Evolutionary conservation across 2,329 filamentous ascomycete species (phyloP).

Genomic region (Arthrocladium fulminans): DNA sequence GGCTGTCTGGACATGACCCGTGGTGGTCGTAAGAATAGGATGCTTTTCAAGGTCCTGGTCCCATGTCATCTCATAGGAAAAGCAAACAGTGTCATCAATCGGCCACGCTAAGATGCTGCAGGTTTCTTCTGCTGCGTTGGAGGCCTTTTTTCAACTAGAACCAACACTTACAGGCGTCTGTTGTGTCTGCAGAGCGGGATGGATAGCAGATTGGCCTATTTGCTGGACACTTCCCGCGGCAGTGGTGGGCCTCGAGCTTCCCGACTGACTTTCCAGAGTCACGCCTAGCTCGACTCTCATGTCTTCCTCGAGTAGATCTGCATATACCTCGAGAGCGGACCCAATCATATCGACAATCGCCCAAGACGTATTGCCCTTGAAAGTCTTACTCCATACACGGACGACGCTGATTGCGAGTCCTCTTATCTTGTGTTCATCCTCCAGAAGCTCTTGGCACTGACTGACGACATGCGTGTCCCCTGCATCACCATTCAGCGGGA

Average conservation of each 20-base stretch:
- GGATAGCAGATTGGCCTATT: not conserved
- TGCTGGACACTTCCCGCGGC: not conserved
- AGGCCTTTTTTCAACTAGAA: not conserved
- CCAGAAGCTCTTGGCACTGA: constrained; percentile 32
- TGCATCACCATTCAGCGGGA: constrained; percentile 22
- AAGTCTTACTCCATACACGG: constrained; percentile 41
- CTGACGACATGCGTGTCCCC: constrained; percentile 14
- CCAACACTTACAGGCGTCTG: not conserved
- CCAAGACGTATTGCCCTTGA: constrained; percentile 43
- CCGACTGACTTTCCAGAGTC: not conserved
- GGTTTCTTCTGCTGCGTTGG: too few species aligned
- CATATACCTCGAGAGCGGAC: constrained; percentile 38
- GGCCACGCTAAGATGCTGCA: too few species aligned
- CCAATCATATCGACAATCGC: constrained; percentile 42
- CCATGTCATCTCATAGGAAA: too few species aligned
- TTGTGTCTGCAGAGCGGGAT: constrained; percentile 1
- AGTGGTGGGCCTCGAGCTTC: constrained; percentile 1
- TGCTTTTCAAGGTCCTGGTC: too few species aligned
- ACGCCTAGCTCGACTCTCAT: constrained; percentile 8
- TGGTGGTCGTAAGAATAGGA: too few species aligned
- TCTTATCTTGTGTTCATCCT: constrained; percentile 36
- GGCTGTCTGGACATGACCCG: too few species aligned
- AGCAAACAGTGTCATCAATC: too few species aligned
- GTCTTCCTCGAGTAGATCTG: constrained; percentile 34
- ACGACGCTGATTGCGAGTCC: constrained; percentile 42